Evolutionary conservation across 129 eudicot genomes (phyloP).

Genomic region (Saposhnikovia divaricata): DNA sequence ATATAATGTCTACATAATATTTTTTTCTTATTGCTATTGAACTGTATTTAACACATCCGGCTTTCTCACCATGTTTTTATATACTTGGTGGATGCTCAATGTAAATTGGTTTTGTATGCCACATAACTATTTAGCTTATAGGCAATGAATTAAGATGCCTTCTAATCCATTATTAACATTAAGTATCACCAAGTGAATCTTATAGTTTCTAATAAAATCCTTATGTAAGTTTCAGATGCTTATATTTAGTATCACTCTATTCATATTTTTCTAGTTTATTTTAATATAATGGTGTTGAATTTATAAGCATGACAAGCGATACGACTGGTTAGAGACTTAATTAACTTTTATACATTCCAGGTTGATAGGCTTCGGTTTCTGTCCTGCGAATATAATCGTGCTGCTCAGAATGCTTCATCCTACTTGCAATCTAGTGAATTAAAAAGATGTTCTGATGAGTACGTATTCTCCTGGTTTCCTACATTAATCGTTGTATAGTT

Average conservation of each 20-base stretch:
- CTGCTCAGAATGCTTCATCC: background rate
- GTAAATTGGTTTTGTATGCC: too few species aligned
- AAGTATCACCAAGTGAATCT: background rate
- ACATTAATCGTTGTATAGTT: background rate
- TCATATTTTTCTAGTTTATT: background rate
- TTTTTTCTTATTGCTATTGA: background rate
- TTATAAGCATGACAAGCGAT: background rate
- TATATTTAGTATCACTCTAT: background rate
- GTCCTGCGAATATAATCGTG: background rate
- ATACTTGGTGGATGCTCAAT: too few species aligned
- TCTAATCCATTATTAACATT: background rate
- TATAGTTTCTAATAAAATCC: too few species aligned
- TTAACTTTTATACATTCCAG: background rate
- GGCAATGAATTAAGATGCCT: too few species aligned
- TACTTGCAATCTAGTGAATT: background rate
- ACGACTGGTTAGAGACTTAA: background rate
- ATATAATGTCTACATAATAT: background rate
- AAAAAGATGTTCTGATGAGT: background rate
- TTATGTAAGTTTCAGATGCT: background rate
- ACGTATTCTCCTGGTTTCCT: background rate
- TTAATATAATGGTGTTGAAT: background rate
- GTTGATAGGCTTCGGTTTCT: background rate
- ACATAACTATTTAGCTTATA: too few species aligned
- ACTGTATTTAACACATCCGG: background rate
- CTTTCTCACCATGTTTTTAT: too few species aligned